Base-by-base conservation (phyloP, 768 basidiomycete genomes). In the Rhodosporidiobolus odoratus region DNA sequence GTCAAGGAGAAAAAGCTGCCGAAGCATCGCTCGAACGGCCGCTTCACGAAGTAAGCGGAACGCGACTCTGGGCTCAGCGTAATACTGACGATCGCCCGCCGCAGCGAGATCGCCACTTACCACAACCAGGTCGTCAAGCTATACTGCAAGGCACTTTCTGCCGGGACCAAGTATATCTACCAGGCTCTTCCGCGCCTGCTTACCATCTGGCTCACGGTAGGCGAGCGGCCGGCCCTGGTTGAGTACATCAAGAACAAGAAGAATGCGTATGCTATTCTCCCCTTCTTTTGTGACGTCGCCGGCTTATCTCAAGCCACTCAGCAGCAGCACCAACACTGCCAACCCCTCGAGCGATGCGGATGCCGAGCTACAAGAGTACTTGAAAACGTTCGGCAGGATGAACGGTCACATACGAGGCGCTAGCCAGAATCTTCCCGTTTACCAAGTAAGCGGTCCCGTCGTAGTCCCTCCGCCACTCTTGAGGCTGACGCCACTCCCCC, bases 151-250 rank as follows among this genome's bases (percentile, higher is more conserved):
- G 89, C 93, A 2, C 86, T 94, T 56, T 82, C 83, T 76, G 81
- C 84, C 77, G 96, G 96, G 25, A 91, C 93, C 45, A 99, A 99
- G 82, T 96, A 89, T 78, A 88, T 95, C 32, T 98, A 95, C 79
- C 95, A 95, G 78, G 92, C 92, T 0, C 86, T 99, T 69, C 94
- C 96, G 0, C 87, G 96, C 48, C 83, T 97, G 71, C 83, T 99
- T 15, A 98, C 93, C 0, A 85, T 99, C 38, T 99, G 94, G 93
- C 81, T 98, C 59, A 93, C 96, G 78, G 79, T 90, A 68, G 92
- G 89, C n/a, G 92, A 92, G 62, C 81, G 84, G n/a, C 71, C 76
- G 13, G 72, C 61, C 2, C 45, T 79, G 17, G 59, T 77, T 35
- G 69, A 73, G 75, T 60, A 72, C 66, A 5, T 72, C 76, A 57